Base-by-base conservation (phyloP, 2,329 filamentous ascomycete species). In the Neofusicoccum parvum region DNA sequence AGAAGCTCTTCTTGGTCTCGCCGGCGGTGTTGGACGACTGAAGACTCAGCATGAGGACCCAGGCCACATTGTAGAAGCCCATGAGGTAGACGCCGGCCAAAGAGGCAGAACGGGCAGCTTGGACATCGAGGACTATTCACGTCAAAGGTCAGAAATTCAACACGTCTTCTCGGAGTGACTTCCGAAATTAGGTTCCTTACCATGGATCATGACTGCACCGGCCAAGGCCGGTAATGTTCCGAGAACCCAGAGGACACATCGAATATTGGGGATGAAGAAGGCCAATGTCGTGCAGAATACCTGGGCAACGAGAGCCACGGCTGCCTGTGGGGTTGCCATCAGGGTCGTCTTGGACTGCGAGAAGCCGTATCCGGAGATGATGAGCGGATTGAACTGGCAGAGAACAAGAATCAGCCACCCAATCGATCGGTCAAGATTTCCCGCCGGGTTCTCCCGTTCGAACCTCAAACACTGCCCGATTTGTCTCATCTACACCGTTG, bases 191-290 rank as follows among this genome's bases (percentile, higher is more conserved):
- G 58, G 46, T 43, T 39, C 51, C 27, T 39, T 23, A 54, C 34
- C 36, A 1, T 41, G 34, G 3, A 54, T 41, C 51, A 54, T 54
- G n/a, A 41, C 51, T 34, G 51, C 11, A 12, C 51, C 51, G 2
- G 36, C 51, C 12, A 54, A 14, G 0, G 36, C 51, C 3, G 36
- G 17, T 12, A 39, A 36, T n/a, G 66, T 67, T 53, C 64, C 59
- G 51, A 63, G 12, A 39, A 54, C 59, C 65, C 51, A 58, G 12
- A 58, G 37, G 15, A 54, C 12, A 17, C 51, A 54, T 20, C 51
- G 34, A 15, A 41, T 39, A 6, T 54, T 54, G 17, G 51, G 53
- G 4, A 43, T 32, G 17, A 27, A 58, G 23, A 58, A 58, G 5
- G 53, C 15, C 4, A 58, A 12, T 5, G 53, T 43, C 23, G 53